Percentiles rank a stretch among this genome's conserved stretches.
Evolutionary conservation across 2,329 filamentous ascomycete genomes (phyloP).

Genomic region (Emmonsiellopsis sp.): DNA sequence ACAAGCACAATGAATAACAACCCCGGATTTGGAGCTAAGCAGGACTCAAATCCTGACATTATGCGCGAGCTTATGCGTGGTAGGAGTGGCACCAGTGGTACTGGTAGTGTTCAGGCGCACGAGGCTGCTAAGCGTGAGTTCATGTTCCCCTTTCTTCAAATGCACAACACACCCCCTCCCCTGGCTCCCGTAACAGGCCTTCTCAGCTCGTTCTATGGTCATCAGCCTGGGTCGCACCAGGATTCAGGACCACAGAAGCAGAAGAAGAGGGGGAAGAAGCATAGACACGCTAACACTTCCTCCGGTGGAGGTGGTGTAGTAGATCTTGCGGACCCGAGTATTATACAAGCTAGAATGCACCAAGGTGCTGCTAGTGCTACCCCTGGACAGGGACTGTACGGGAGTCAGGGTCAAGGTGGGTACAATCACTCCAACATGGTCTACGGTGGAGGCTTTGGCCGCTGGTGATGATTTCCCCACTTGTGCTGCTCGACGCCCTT

Average conservation of each 20-base stretch:
- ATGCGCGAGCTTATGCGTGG: conserved; percentile 74
- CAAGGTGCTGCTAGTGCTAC: conserved; percentile 65
- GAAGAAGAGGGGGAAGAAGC: conserved; percentile 99
- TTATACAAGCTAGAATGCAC: conserved; percentile 95
- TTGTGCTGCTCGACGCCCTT: conserved; percentile 9
- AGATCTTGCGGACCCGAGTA: conserved; percentile 99
- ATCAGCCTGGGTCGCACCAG: conserved; percentile 77
- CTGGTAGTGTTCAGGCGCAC: conserved; percentile 61
- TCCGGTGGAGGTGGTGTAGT: conserved; percentile 97
- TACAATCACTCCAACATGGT: conserved; percentile 74
- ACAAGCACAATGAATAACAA: conserved; percentile 54
- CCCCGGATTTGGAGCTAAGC: conserved; percentile 58
- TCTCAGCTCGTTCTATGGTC: conserved; percentile 84
- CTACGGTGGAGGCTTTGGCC: conserved; percentile 60
- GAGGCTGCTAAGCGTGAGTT: conserved; percentile 98
- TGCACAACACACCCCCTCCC: conserved; percentile 76
- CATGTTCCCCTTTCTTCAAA: conserved; percentile 86
- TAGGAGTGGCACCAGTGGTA: conserved; percentile 47
- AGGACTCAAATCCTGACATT: conserved; percentile 65
- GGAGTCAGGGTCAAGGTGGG: conserved; percentile 83
- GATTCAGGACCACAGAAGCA: conserved; percentile 84
- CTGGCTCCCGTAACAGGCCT: conserved; percentile 87
- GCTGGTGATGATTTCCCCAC: conserved; percentile 50
- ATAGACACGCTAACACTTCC: conserved; percentile 99
- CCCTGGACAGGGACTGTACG: conserved; percentile 81